A percentile compares a stretch with the other conserved stretches of the same genome.
Evolutionary conservation across 179 eudicot genomes (phyloP).

Genomic region (Sideroxylon spinosum): DNA sequence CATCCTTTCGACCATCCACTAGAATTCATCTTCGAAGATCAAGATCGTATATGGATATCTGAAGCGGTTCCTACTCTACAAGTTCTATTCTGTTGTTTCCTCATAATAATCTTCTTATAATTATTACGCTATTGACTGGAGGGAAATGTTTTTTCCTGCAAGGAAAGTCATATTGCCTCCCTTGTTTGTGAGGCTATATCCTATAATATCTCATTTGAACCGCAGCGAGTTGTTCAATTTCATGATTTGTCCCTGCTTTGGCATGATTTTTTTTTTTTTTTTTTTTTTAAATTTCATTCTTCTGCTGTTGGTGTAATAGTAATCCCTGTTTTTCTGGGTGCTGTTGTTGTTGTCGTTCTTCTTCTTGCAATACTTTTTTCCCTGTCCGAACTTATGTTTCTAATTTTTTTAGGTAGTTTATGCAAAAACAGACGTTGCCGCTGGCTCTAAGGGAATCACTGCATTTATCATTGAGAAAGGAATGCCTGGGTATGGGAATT

Average conservation of each 20-base stretch:
- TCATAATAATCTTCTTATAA: not conserved
- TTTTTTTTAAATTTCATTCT: not conserved
- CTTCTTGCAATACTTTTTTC: not conserved
- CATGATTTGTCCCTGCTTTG: not conserved
- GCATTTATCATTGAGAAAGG: slow-evolving; percentile 96
- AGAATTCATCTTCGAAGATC: not conserved
- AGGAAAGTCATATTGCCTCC: not conserved
- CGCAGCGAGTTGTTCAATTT: not conserved
- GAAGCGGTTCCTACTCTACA: not conserved
- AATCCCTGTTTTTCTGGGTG: not conserved
- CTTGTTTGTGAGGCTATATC: not conserved
- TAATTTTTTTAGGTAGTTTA: slow-evolving; percentile 68
- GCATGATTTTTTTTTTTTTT: not conserved
- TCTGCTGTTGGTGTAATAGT: not conserved
- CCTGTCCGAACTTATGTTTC: slow-evolving; percentile 3
- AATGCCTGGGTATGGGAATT: slow-evolving; percentile 71
- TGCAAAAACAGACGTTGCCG: slow-evolving; percentile 76
- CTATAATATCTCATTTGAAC: not conserved
- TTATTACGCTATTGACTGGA: not conserved
- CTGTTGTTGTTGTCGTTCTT: not conserved
- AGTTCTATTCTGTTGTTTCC: not conserved
- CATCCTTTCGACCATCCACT: not conserved
- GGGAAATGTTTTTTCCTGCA: not conserved
- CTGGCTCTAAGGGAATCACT: slow-evolving; percentile 90
- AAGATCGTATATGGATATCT: not conserved